These are phyloP conservation scores for Barbatosphaeria neglecta DNA, from an alignment of 495 filamentous ascomycete genomes.

Conservation along the genomic window DNA sequence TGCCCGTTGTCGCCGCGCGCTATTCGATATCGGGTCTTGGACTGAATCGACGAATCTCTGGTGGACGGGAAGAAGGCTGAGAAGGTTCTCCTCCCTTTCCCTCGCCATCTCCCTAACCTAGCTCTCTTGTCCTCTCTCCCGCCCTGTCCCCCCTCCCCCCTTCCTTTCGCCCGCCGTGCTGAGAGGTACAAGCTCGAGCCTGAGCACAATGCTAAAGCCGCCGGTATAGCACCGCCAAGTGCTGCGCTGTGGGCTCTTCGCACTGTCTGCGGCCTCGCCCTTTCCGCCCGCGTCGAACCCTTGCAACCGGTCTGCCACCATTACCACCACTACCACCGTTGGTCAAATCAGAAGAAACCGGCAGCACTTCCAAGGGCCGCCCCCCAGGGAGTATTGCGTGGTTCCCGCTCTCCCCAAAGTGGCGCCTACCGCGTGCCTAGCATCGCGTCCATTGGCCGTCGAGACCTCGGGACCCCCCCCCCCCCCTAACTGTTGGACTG, in stretches of 20 bases:
- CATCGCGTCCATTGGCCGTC: background rate
- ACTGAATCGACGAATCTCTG: conserved; percentile 1
- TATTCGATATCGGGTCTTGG: conserved; percentile 9
- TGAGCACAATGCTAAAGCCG: background rate
- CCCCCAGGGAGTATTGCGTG: background rate
- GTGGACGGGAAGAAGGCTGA: conserved; percentile 9
- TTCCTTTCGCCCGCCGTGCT: too few species aligned
- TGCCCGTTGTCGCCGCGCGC: background rate
- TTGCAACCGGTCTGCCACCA: background rate
- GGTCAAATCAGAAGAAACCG: background rate
- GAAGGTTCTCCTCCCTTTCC: too few species aligned
- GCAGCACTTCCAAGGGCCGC: background rate
- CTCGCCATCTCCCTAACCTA: too few species aligned
- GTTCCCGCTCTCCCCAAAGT: background rate
- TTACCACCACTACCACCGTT: too few species aligned
- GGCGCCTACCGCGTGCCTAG: background rate
- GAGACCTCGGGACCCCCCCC: background rate
- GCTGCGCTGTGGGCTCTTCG: background rate
- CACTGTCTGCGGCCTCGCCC: background rate
- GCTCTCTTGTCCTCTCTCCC: too few species aligned
- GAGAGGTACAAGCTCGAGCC: too few species aligned
- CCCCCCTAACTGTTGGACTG: too few species aligned
- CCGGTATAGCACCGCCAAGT: background rate
- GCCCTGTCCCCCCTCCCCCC: too few species aligned
- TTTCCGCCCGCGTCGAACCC: background rate